Evolutionary conservation across 192 early-diverging fungal species (phyloP), one percentile per base, ranked within the genome.

Genomic region (Lunasporangiospora selenospora): DNA sequence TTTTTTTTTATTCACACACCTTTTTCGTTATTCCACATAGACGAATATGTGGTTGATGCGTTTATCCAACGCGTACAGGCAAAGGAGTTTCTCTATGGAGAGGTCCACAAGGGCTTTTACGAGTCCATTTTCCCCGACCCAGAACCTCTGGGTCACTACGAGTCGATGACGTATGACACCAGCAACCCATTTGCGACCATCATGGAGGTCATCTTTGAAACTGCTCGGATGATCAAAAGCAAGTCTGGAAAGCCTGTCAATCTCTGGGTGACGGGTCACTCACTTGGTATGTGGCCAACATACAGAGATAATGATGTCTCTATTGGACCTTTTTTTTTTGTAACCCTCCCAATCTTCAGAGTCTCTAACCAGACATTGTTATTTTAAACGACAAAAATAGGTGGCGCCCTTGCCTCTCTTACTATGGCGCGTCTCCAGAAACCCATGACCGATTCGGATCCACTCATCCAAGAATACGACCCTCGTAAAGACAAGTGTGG

Each of bases 181-280:
- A 67, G 61, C 27, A 69, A 79, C 50, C 79, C 81, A 7, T 79
- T 79, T 34, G 50, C 58, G 15, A 65, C 79, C 24, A 81, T 85
- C 31, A 65, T 79, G 31, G 39, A 58, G 2, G 78, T 79, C 19
- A 64, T 83, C 26, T 55, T 82, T 32, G 61, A 69, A 18, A 58
- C 46, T 16, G 49, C 55, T 2, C 55, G 49, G 23, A 34, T 46
- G 40, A 29, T 29, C 3, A 60, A 33, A 6, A 38, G 57, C 15
- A 58, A 66, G 21, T 63, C 49, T 6, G 47, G 41, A n/a, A 53
- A 57, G 11, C 75, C 71, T 10, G 55, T 83, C 15, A 77, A 81
- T 24, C 43, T 85, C 4, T 85, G 81, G 79, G 41, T 85, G 8
- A 79, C 83, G 4, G 83, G 83, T 9, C 83, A 85, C 56, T 85